Evolutionary conservation across 345 rosid genomes (phyloP), one percentile per base, ranked within the genome.

Genomic region (Mallotus nudiflorus): DNA sequence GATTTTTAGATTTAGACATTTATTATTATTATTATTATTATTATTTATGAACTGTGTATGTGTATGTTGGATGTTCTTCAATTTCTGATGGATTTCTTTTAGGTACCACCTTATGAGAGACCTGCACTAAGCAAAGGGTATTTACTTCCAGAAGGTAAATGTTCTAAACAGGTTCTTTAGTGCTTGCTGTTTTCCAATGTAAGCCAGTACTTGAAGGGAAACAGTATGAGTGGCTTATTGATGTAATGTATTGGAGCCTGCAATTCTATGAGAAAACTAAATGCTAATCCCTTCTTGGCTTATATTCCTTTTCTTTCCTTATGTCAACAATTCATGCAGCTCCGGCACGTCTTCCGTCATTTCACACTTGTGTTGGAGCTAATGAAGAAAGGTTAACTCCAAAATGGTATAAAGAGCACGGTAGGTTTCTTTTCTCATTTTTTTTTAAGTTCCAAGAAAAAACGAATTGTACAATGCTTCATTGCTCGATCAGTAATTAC

Each of bases 321-420:
- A 16, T 42, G 28, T 28, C 46, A 22, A 22, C n/a, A 62, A 39
- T 46, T 31, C 51, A 29, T 81, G 85, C 92, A 90, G 97, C 82
- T 77, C 94, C 99, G 40, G 84, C 97, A 35, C 83, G 97, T 61
- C 97, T 95, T 80, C 99, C 99, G 79, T 80, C 96, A 65, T 95
- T 95, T 82, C 98, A 92, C 86, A 95, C 99, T 60, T 92, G 99
- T 78, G 96, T 95, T 69, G 99, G 92, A 77, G 89, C 88, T 68
- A 81, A 87, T 71, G 99, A 92, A 79, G 98, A 95, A 83, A 92
- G 85, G 75, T 80, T 92, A 33, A 89, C 96, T 46, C 88, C 87
- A 15, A 92, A 90, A 75, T 92, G 98, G 98, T 95, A 95, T 80
- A 87, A 89, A 78, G 92, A 90, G 53, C 88, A 85, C 73, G 99